These are phyloP conservation scores for Saturnispora besseyi DNA, from an alignment of 805 yeast species.

Conservation along the genomic window DNA sequence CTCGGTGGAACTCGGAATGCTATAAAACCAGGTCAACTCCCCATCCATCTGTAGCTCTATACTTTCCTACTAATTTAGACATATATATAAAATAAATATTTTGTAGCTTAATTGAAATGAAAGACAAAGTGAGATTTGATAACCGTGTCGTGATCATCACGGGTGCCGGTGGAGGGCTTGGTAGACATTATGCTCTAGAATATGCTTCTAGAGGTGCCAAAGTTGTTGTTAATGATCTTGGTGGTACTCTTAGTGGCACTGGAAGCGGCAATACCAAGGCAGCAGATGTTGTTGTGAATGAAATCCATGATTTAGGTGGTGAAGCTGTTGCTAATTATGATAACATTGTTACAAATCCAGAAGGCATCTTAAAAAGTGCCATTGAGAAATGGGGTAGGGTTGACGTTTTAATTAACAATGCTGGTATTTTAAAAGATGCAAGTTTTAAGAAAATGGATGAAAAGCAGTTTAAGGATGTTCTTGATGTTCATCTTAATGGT, in stretches of 20 bases:
- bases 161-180: conserved; percentile 97
- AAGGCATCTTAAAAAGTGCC: conserved; percentile 77
- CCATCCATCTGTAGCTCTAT: background rate
- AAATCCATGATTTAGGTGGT: conserved; percentile 70
- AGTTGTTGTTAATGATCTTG: conserved; percentile 91
- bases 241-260: conserved; percentile 71
- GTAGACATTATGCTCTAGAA: conserved; percentile 77
- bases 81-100: background rate
- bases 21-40: conserved; percentile 5
- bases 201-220: conserved; percentile 88
- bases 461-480: conserved; percentile 66
- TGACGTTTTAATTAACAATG: conserved; percentile 85
- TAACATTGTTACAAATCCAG: conserved; percentile 76
- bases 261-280: conserved; percentile 70
- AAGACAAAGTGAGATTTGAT: conserved; percentile 1
- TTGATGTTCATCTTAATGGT: conserved; percentile 86
- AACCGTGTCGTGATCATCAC: conserved; percentile 73
- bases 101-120: background rate
- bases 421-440: conserved; percentile 87
- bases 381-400: conserved; percentile 80
- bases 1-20: conserved; percentile 6
- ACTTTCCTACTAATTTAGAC: background rate
- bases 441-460: conserved; percentile 80
- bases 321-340: conserved; percentile 90
- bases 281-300: conserved; percentile 71